These are phyloP conservation scores for Lindgomyces ingoldianus DNA, from an alignment of 495 filamentous ascomycete species.

Conservation along the genomic window DNA sequence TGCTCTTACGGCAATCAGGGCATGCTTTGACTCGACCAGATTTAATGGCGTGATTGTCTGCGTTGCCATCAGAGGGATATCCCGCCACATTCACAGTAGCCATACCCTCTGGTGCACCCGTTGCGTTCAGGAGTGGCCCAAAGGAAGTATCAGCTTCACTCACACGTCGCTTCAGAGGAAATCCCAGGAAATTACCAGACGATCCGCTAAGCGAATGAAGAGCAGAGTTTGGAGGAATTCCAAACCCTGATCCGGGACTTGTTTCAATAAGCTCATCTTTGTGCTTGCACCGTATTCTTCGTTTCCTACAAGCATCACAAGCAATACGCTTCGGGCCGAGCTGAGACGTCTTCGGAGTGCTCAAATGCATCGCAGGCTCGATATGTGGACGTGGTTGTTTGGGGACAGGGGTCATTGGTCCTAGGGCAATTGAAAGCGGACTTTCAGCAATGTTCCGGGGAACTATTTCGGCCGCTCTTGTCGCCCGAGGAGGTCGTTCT, in stretches of 20 bases:
- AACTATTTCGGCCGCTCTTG: constrained; percentile 10
- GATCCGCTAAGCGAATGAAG: background rate
- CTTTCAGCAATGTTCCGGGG: background rate
- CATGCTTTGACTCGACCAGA: constrained; percentile 60
- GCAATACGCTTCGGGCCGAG: constrained; percentile 51
- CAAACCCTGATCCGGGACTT: background rate
- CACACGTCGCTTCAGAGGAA: constrained; percentile 3
- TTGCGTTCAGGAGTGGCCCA: constrained; percentile 1
- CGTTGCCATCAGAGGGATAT: constrained; percentile 26
- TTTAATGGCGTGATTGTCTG: constrained; percentile 41
- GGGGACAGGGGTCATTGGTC: constrained; percentile 22
- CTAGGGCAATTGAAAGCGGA: constrained; percentile 1
- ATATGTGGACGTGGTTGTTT: constrained; percentile 3
- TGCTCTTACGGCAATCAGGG: constrained; percentile 67
- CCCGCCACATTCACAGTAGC: constrained; percentile 24
- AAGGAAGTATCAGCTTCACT: constrained; percentile 15
- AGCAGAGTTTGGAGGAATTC: constrained; percentile 1
- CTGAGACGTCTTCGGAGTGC: constrained; percentile 49
- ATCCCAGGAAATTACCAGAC: constrained; percentile 9
- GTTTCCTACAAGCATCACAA: constrained; percentile 49
- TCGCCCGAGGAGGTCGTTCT: constrained; percentile 25
- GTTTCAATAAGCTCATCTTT: constrained; percentile 43
- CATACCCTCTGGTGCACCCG: constrained; percentile 18
- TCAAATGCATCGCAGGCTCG: constrained; percentile 33
- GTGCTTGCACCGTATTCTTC: constrained; percentile 51